Evolutionary conservation across 2,329 filamentous ascomycete species (phyloP).

Genomic region (Myotisia sp.): DNA sequence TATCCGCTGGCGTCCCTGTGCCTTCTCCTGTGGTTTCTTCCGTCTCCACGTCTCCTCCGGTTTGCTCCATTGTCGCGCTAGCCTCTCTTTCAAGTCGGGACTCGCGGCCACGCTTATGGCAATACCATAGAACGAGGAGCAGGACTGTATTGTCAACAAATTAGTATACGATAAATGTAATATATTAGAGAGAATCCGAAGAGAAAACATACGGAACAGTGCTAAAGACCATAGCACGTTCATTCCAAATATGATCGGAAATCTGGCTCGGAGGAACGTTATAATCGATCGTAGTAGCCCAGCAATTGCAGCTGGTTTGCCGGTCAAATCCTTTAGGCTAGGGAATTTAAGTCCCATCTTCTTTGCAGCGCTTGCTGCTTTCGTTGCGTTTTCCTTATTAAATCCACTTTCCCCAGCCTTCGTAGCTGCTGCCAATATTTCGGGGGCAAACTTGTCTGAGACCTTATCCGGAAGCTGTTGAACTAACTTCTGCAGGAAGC

Average conservation of each 20-base stretch:
- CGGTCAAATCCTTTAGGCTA: slow-evolving; percentile 63
- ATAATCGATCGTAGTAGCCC: slow-evolving; percentile 81
- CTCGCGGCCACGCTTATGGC: slow-evolving; percentile 85
- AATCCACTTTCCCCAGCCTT: slow-evolving; percentile 47
- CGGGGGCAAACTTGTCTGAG: slow-evolving; percentile 60
- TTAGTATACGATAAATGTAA: no score
- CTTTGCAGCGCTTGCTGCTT: slow-evolving; percentile 45
- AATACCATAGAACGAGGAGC: slow-evolving; percentile 94
- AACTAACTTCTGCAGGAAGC: slow-evolving; percentile 71
- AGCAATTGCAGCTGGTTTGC: slow-evolving; percentile 74
- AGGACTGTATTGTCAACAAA: slow-evolving; percentile 46
- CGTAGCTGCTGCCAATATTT: slow-evolving; percentile 66
- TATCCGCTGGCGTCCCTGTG: background rate
- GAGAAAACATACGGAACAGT: slow-evolving; percentile 55
- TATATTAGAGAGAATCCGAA: background rate
- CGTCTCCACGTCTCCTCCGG: background rate
- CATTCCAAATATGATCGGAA: slow-evolving; percentile 80
- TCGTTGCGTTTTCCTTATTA: slow-evolving; percentile 37
- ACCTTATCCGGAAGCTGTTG: slow-evolving; percentile 71
- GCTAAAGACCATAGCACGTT: slow-evolving; percentile 85
- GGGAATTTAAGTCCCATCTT: slow-evolving; percentile 54
- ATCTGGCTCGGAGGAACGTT: slow-evolving; percentile 70
- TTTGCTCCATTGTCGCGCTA: background rate
- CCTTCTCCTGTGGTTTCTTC: background rate
- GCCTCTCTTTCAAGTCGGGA: slow-evolving; percentile 54